Evolutionary conservation across 2,329 filamentous ascomycete genomes (phyloP).

Genomic region (Catunica adiposa): DNA sequence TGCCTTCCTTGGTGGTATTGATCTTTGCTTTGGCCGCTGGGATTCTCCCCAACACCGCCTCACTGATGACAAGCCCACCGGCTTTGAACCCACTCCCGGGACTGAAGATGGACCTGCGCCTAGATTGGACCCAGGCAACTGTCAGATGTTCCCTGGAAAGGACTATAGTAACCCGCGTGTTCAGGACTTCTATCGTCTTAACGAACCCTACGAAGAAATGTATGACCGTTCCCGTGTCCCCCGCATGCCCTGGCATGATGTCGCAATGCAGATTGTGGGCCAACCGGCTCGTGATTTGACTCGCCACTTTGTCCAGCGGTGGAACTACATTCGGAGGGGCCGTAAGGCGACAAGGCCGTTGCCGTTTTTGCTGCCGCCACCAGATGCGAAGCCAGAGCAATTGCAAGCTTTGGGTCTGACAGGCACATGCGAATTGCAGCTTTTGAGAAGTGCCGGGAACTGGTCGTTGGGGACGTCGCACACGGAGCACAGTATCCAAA

Average conservation of each 20-base stretch:
- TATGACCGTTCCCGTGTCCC: slow-evolving; percentile 80
- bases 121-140: slow-evolving; percentile 82
- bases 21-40: slow-evolving; percentile 94
- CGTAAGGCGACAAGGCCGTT: slow-evolving; percentile 86
- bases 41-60: slow-evolving; percentile 87
- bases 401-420: slow-evolving; percentile 75
- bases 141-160: slow-evolving; percentile 91
- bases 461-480: slow-evolving; percentile 87
- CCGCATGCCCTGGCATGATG: slow-evolving; percentile 97
- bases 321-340: slow-evolving; percentile 91
- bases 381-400: slow-evolving; percentile 75
- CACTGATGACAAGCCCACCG: slow-evolving; percentile 84
- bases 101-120: slow-evolving; percentile 26
- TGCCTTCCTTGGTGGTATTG: slow-evolving; percentile 87
- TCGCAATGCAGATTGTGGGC: slow-evolving; percentile 92
- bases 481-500: slow-evolving; percentile 88
- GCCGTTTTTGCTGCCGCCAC: slow-evolving; percentile 81
- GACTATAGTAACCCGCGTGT: slow-evolving; percentile 96
- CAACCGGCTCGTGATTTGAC: slow-evolving; percentile 89
- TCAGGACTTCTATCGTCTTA: slow-evolving; percentile 82
- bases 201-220: slow-evolving; percentile 97
- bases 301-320: slow-evolving; percentile 89
- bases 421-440: slow-evolving; percentile 92
- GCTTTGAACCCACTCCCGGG: slow-evolving; percentile 54
- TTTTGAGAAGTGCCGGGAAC: slow-evolving; percentile 71